Evolutionary conservation across 106 monocot genomes (phyloP).

Genomic region (Acorus gramineus): DNA sequence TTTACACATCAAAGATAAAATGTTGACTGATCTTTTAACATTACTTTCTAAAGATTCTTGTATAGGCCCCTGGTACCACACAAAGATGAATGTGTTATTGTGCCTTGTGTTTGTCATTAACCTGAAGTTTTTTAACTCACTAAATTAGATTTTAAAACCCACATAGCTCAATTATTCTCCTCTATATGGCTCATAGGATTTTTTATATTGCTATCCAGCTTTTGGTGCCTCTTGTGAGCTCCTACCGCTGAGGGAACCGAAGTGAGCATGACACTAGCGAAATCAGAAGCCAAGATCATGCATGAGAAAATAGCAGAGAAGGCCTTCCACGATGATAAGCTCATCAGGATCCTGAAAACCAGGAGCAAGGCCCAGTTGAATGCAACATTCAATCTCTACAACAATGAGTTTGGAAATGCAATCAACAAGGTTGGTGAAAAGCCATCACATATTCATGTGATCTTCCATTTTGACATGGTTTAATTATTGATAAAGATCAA

Average conservation of each 20-base stretch:
- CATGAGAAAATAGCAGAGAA: conserved; percentile 61
- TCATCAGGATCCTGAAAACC: conserved; percentile 66
- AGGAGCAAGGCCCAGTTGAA: conserved; percentile 75
- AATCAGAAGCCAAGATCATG: conserved; percentile 81
- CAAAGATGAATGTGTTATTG: no score
- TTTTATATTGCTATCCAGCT: conserved; percentile 21
- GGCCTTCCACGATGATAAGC: conserved; percentile 52
- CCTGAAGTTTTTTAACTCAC: no score
- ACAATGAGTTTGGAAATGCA: conserved; percentile 52
- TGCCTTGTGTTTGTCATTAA: no score
- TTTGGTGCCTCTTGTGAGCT: conserved; percentile 52
- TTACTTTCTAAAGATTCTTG: no score
- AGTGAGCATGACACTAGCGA: conserved; percentile 47
- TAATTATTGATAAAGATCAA: background rate
- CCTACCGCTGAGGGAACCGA: conserved; percentile 61
- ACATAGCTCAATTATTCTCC: no score
- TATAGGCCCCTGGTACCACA: no score
- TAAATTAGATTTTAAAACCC: no score
- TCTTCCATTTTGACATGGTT: no score
- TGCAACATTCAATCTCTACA: conserved; percentile 71
- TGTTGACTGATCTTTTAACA: no score
- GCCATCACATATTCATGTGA: no score
- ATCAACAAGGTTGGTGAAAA: conserved; percentile 45
- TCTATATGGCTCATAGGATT: no score
- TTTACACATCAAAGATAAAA: no score